These are phyloP conservation scores for Trebouxiophyceae sp. DNA, from an alignment of 163 green algal species.

Conservation along the genomic window DNA sequence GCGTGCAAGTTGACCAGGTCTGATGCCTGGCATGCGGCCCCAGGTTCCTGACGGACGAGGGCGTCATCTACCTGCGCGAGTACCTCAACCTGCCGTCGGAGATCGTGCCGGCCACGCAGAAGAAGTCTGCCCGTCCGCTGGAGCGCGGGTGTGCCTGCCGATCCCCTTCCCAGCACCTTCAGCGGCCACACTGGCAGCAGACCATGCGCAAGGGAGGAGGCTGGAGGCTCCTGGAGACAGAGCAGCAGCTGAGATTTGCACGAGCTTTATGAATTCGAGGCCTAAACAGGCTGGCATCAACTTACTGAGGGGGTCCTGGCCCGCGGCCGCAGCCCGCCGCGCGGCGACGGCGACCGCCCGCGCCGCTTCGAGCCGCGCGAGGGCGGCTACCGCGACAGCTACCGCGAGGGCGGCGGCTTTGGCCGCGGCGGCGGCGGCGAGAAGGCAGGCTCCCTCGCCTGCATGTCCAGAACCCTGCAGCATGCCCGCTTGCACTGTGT, in stretches of 20 bases:
- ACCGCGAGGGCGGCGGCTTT: constrained; percentile 44
- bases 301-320: too few relatives aligned
- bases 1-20: background rate
- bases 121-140: constrained; percentile 68
- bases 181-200: background rate
- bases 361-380: constrained; percentile 10
- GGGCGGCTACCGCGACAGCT: constrained; percentile 44
- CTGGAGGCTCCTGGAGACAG: too few relatives aligned
- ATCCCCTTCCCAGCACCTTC: constrained; percentile 11
- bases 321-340: constrained; percentile 2
- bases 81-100: constrained; percentile 97
- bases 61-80: constrained; percentile 97
- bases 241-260: too few relatives aligned
- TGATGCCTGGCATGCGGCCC: background rate
- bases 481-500: background rate
- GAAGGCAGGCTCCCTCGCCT: background rate
- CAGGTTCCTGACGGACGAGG: constrained; percentile 96
- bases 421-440: constrained; percentile 36
- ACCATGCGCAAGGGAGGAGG: constrained; percentile 2
- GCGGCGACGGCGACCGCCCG: constrained; percentile 26
- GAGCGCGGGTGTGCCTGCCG: constrained; percentile 33
- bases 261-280: too few relatives aligned
- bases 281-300: too few relatives aligned
- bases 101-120: constrained; percentile 88
- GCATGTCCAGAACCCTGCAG: background rate